Conservation (phyloP, 192 early-diverging fungal genomes). For the Diversispora eburnea region DNA sequence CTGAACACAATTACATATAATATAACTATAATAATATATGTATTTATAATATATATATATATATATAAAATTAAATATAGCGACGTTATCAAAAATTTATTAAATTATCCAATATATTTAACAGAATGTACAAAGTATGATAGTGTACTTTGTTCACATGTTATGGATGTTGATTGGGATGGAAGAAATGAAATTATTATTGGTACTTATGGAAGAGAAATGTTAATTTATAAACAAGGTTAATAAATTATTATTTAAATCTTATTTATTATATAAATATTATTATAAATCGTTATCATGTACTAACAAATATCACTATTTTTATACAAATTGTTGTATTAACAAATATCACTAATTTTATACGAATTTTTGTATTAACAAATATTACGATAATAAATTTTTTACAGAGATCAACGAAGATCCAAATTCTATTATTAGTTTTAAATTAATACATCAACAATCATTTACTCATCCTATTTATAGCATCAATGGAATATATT, state of each 20-base stretch:
- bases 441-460: slow-evolving; percentile 47
- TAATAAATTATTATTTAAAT: neutral
- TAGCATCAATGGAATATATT: slow-evolving; percentile 44
- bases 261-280: neutral
- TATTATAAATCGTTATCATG: neutral
- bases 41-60: neutral
- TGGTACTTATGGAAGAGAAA: slow-evolving; percentile 57
- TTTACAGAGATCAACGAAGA: too few relatives aligned
- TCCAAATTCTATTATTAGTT: neutral
- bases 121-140: slow-evolving; percentile 52
- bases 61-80: slow-evolving; percentile 27
- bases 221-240: slow-evolving; percentile 56
- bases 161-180: slow-evolving; percentile 61
- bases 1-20: neutral
- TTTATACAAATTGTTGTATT: too few relatives aligned
- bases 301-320: neutral
- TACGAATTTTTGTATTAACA: neutral
- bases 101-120: slow-evolving; percentile 39
- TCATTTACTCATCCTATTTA: slow-evolving; percentile 56
- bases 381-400: too few relatives aligned
- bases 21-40: neutral
- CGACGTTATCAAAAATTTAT: slow-evolving; percentile 39
- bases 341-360: too few relatives aligned
- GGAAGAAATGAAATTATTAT: slow-evolving; percentile 51
- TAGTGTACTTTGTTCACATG: slow-evolving; percentile 52